These are phyloP conservation scores for Phytophthora litchii DNA, from an alignment of 352 stramenopile genomes.

Conservation along the genomic window DNA sequence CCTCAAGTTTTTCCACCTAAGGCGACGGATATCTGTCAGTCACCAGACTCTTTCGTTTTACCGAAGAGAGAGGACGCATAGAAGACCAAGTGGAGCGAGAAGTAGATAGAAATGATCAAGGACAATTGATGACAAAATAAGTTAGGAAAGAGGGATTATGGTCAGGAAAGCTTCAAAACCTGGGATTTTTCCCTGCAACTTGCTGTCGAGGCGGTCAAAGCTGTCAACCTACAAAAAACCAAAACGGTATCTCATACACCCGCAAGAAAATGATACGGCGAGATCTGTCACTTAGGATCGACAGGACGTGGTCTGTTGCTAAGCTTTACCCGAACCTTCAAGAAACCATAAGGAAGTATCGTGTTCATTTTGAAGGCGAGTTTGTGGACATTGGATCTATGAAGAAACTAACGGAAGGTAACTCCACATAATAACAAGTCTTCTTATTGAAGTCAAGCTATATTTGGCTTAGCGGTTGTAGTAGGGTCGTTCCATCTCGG, in stretches of 20 bases:
- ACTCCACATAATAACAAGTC: no score
- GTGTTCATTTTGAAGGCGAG: no score
- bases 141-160: constrained; percentile 1
- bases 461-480: no score
- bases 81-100: constrained; percentile 12
- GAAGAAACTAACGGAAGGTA: no score
- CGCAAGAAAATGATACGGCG: constrained; percentile 11
- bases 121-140: constrained; percentile 10
- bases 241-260: constrained; percentile 5
- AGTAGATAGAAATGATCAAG: constrained; percentile 17
- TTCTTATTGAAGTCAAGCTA: no score
- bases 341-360: neutral
- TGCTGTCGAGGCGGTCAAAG: neutral
- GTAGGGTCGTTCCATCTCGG: no score
- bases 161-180: constrained; percentile 11
- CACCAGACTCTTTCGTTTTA: neutral
- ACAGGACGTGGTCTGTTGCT: neutral
- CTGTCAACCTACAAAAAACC: constrained; percentile 5
- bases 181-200: constrained; percentile 3
- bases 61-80: neutral
- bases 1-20: neutral
- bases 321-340: neutral
- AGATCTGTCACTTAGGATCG: constrained; percentile 2
- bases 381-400: no score
- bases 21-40: neutral